These are phyloP conservation scores for Xylaria sp. DNA, from an alignment of 2,329 filamentous ascomycete genomes.

Conservation along the genomic window DNA sequence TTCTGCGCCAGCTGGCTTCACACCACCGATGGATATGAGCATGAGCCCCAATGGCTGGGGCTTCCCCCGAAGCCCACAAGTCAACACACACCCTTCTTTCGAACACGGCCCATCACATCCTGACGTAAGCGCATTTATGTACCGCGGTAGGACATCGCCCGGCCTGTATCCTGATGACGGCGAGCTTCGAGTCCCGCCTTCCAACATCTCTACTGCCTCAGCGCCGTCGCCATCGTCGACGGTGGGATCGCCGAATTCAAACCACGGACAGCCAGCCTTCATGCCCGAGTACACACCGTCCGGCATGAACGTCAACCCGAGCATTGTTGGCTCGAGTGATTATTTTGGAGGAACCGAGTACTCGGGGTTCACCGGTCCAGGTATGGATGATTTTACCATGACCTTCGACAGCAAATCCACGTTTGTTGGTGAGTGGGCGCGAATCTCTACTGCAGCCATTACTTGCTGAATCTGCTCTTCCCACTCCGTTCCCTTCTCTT, in stretches of 20 bases:
- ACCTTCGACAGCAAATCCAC: slow-evolving; percentile 62
- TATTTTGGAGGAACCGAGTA: slow-evolving; percentile 66
- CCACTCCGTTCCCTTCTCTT: not conserved
- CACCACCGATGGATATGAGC: slow-evolving; percentile 57
- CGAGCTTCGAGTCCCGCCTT: slow-evolving; percentile 63
- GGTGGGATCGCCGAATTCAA: slow-evolving; percentile 73
- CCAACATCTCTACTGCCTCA: slow-evolving; percentile 69
- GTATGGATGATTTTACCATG: slow-evolving; percentile 61
- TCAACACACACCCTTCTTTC: slow-evolving; percentile 57
- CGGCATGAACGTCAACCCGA: slow-evolving; percentile 69
- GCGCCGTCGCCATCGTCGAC: slow-evolving; percentile 73
- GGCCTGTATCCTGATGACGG: slow-evolving; percentile 61
- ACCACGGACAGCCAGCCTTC: slow-evolving; percentile 65
- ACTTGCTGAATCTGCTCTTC: not conserved
- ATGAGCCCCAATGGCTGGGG: slow-evolving; percentile 59
- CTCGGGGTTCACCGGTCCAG: slow-evolving; percentile 58
- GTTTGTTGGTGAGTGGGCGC: slow-evolving; percentile 67
- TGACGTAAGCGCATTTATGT: slow-evolving; percentile 57
- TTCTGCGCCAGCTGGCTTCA: slow-evolving; percentile 42
- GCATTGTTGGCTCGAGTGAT: slow-evolving; percentile 68
- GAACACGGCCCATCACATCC: slow-evolving; percentile 59
- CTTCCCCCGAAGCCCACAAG: slow-evolving; percentile 53
- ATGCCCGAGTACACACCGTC: slow-evolving; percentile 66
- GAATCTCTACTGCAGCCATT: slow-evolving; percentile 46
- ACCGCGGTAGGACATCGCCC: slow-evolving; percentile 60